A percentile compares a stretch with the other conserved stretches of the same genome.
phyloP scores from a whole-genome alignment of 768 basidiomycete species.

The Xerocomellus dryophilus region DNA sequence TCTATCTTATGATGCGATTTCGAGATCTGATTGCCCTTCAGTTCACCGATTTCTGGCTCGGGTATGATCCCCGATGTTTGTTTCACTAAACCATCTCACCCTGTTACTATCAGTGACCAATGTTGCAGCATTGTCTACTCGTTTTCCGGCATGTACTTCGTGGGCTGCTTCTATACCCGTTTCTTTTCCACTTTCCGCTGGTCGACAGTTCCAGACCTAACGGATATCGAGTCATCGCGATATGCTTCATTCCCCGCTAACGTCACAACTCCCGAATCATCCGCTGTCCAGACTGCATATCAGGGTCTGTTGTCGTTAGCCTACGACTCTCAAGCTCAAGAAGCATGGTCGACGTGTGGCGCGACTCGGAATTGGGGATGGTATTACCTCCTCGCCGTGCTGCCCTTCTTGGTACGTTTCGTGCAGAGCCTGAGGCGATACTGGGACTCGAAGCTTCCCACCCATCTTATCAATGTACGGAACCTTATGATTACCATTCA shows the following conservation, averaged over 20 bases:
- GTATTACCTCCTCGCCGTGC: constrained; percentile 51
- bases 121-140: constrained; percentile 76
- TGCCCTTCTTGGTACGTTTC: constrained; percentile 75
- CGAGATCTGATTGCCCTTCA: constrained; percentile 23
- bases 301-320: constrained; percentile 2
- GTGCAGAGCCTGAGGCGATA: constrained; percentile 88
- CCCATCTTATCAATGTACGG: constrained; percentile 82
- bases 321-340: constrained; percentile 37
- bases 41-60: constrained; percentile 89
- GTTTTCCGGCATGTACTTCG: constrained; percentile 64
- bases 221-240: too few relatives aligned
- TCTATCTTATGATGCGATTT: neutral
- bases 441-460: constrained; percentile 63
- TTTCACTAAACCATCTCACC: neutral
- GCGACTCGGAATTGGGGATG: constrained; percentile 52
- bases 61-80: constrained; percentile 40
- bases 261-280: neutral
- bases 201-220: neutral
- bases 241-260: neutral
- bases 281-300: neutral
- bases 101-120: constrained; percentile 54
- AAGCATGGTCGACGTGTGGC: constrained; percentile 42
- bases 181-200: constrained; percentile 1
- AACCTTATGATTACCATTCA: neutral
- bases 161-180: constrained; percentile 66